A percentile compares a stretch with the other conserved stretches of the same genome.
Evolutionary conservation across 495 filamentous ascomycete species (phyloP).

Genomic region (Usnea hakonensis): DNA sequence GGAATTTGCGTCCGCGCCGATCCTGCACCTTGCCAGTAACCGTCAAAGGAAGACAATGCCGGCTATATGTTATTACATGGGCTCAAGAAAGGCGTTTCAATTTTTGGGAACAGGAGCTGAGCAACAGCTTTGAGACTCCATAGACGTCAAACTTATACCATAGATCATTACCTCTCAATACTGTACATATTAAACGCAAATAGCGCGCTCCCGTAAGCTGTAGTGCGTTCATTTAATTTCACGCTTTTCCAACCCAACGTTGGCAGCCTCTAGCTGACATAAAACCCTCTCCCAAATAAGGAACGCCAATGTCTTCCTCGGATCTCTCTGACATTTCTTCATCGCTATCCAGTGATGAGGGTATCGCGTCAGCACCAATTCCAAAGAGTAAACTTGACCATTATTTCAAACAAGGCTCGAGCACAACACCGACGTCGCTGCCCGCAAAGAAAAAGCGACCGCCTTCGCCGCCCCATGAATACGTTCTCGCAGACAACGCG

Average conservation of each 20-base stretch:
- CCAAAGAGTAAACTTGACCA: conserved; percentile 28
- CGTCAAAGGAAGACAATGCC: neutral
- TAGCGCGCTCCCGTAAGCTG: conserved; percentile 14
- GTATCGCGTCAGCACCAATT: conserved; percentile 31
- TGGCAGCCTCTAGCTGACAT: conserved; percentile 14
- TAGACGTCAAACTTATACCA: neutral
- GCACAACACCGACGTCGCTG: conserved; percentile 48
- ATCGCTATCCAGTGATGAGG: conserved; percentile 50
- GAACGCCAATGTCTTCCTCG: conserved; percentile 42
- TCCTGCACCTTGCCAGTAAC: neutral
- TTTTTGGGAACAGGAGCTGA: neutral
- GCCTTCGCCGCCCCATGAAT: conserved; percentile 82
- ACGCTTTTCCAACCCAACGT: conserved; percentile 6
- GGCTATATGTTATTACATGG: neutral
- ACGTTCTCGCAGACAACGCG: conserved; percentile 77
- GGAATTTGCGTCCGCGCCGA: conserved; percentile 21
- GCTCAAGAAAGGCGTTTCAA: neutral
- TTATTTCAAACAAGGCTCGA: conserved; percentile 36
- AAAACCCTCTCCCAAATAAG: conserved; percentile 8
- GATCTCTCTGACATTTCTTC: conserved; percentile 54
- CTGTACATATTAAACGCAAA: conserved; percentile 11
- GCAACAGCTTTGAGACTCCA: neutral
- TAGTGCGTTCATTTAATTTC: conserved; percentile 8
- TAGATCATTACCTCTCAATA: neutral
- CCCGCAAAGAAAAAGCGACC: conserved; percentile 63